These are phyloP conservation scores for Acacia acuminata DNA, from an alignment of 306 rosid genomes.

Conservation along the genomic window DNA sequence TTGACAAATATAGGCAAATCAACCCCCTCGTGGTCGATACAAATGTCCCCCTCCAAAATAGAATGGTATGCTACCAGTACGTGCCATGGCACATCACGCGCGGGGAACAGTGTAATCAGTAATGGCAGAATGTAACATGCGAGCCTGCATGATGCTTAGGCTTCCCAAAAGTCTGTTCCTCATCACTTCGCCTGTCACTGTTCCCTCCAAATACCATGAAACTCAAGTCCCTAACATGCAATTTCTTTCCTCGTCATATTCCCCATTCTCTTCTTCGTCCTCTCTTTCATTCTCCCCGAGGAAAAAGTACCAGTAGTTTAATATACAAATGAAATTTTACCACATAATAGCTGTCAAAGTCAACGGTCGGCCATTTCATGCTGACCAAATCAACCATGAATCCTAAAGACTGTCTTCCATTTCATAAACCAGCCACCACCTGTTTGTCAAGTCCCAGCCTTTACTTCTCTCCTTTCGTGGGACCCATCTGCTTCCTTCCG, in stretches of 20 bases:
- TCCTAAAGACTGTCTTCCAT: not conserved
- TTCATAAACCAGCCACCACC: not conserved
- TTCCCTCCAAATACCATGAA: not conserved
- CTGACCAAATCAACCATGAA: not conserved
- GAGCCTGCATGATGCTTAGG: not conserved
- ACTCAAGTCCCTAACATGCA: no score
- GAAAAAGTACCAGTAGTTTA: no score
- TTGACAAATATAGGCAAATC: not conserved
- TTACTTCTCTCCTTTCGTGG: not conserved
- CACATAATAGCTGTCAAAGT: not conserved
- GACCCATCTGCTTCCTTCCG: not conserved
- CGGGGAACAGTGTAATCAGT: not conserved
- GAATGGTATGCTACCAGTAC: not conserved
- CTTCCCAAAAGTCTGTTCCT: not conserved
- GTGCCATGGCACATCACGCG: not conserved
- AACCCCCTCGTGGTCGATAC: not conserved
- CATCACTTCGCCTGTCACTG: not conserved
- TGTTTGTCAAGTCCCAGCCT: not conserved
- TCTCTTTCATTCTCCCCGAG: no score
- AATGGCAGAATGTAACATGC: not conserved
- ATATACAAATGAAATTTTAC: not conserved
- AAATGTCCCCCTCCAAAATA: not conserved
- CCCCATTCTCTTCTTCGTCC: no score
- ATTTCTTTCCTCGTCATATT: no score
- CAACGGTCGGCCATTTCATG: not conserved